Evolutionary conservation across 1,139 yeast species (phyloP), one percentile per base, ranked within the genome.

Genomic region (Yamadazyma atlantica): DNA sequence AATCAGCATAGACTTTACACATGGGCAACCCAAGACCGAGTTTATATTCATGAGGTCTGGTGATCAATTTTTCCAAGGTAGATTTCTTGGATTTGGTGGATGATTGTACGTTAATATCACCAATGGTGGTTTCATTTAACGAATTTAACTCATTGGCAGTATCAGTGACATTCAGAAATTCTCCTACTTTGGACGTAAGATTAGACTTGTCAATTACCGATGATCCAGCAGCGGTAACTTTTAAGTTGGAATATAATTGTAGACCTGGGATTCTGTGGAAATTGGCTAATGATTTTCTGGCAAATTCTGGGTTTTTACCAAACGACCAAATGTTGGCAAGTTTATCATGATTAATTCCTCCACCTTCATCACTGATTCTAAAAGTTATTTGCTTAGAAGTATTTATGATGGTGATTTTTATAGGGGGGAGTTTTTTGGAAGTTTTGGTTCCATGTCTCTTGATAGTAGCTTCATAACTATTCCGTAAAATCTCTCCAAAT

Each of bases 1-100:
- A 90, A 51, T 90, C 97, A 0, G 96, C 90, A 55, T 90, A 90
- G 0, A 90, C 87, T 48, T 85, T 81, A 52, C 95, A 84, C 82
- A 90, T 80, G 0, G 97, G 97, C 42, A 90, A 68, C 0, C 97
- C 96, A 48, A 90, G 75, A 0, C 97, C 97, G 17, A 90, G 64
- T 42, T 85, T 83, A 49, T 77, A 75, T 42, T 83, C 75, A 23
- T 85, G 82, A 0, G 94, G 87, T 47, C 96, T 72, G 14, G 82
- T 71, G 33, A 85, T 78, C 49, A 88, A 70, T 24, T 55, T 54
- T 34, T 62, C 66, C 40, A 69, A 56, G 0, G 75, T 69, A 2
- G 71, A 64, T 37, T 55, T 55, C 39, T 67, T 68, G 13, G 55
- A 44, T 38, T 53, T 54, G 21, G 66, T 60, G 2, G 60, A 48